Base-by-base conservation (phyloP, 2,329 filamentous ascomycete species). In the Xylariaceae sp. region DNA sequence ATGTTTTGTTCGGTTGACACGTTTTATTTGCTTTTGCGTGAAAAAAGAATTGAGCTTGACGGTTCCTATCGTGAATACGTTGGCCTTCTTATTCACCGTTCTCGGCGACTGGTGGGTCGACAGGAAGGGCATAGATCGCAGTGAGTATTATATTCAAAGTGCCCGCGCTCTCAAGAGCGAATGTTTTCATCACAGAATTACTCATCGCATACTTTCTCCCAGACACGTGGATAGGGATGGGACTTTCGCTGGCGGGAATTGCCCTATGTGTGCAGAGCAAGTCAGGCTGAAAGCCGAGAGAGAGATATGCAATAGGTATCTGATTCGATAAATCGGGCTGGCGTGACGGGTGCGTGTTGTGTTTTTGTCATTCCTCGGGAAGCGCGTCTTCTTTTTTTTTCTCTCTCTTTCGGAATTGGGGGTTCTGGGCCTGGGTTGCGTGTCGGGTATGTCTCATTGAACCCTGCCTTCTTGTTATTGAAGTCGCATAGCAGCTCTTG, bases 71-170 rank as follows among this genome's bases (percentile, higher is more conserved):
- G 92, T 93, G 1, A 97, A 97, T 70, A 96, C 92, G 0, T 77
- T 96, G 70, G 93, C 93, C 0, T 97, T 97, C 68, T 75, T 97
- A n/a, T 97, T 97, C 71, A 97, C 93, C 0, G 92, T 97, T 1
- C 70, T 97, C 10, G 93, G 92, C 0, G 93, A 97, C 68, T 97
- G 92, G 92, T 95, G 88, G 80, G 91, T 93, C 0, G 93, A 97
- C 69, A 86, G 86, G 62, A 97, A 97, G 73, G 88, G 92, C 1
- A 96, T 97, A 62, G 89, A 87, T 66, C 82, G 85, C 79, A 85
- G 90, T 92, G 77, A 70, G 82, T 76, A 30, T 30, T 30, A 30
- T 18, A 42, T n/a, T 45, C n/a, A 15, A 30, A 30, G 23, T 30
- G 47, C 5, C 42, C 39, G 47, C 7, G 37, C 37, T 9, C 18